Conservation (phyloP, 352 stramenopile species). For the Phytophthora hibernalis region DNA sequence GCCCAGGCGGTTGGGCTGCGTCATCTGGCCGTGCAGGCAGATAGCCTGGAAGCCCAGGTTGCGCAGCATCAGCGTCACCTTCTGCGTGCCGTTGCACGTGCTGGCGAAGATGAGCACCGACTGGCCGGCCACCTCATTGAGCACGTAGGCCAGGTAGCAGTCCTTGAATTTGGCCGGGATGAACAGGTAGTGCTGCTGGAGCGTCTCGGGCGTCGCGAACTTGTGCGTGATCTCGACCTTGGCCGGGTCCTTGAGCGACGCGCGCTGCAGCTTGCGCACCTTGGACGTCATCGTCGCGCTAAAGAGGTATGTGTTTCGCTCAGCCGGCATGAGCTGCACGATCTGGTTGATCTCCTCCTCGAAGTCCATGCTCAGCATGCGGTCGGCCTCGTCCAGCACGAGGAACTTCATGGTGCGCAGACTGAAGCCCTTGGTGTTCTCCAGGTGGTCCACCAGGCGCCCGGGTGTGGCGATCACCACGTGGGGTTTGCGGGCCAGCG, state of each 20-base stretch:
- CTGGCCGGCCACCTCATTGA: conserved; percentile 98
- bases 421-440: conserved; percentile 97
- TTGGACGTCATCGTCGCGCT: conserved; percentile 99
- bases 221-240: conserved; percentile 98
- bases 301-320: conserved; percentile 98
- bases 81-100: conserved; percentile 97
- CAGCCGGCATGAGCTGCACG: conserved; percentile 94
- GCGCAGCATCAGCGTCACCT: conserved; percentile 97
- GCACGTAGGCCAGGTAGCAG: conserved; percentile 98
- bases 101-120: conserved; percentile 98
- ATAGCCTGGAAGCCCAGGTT: conserved; percentile 98
- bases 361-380: conserved; percentile 98
- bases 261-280: conserved; percentile 98
- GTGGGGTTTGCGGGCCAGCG: conserved; percentile 96
- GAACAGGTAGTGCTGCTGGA: conserved; percentile 99
- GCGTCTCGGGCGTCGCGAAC: conserved; percentile 97
- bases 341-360: conserved; percentile 99
- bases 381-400: conserved; percentile 95
- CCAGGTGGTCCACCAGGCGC: conserved; percentile 94
- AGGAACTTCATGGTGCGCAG: conserved; percentile 92
- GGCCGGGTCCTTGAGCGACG: conserved; percentile 96
- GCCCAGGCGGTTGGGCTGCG: conserved; percentile 96
- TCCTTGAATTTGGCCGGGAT: conserved; percentile 99
- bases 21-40: conserved; percentile 99
- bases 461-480: conserved; percentile 95